Conservation (phyloP, 192 early-diverging fungal genomes). For the Backusella parvicylindrica region DNA sequence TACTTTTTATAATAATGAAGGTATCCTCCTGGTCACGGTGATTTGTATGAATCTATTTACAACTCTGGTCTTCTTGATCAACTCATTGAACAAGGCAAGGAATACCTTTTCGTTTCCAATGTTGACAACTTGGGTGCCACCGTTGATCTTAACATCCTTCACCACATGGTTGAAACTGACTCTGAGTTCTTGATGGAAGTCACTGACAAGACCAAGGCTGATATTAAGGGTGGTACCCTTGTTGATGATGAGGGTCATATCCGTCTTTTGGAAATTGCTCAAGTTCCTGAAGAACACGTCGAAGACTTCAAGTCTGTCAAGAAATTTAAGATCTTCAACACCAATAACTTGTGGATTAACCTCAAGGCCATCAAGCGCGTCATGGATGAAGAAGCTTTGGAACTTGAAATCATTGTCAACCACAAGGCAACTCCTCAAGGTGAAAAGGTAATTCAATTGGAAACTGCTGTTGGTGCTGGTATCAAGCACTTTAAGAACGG, state of each 20-base stretch:
- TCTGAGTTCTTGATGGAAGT: slow-evolving; percentile 99
- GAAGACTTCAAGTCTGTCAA: slow-evolving; percentile 99
- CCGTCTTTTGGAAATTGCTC: slow-evolving; percentile 95
- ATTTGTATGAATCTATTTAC: slow-evolving; percentile 91
- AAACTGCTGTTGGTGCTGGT: slow-evolving; percentile 98
- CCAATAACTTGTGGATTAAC: slow-evolving; percentile 89
- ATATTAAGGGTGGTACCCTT: slow-evolving; percentile 98
- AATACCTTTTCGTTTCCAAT: slow-evolving; percentile 99
- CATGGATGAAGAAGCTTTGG: slow-evolving; percentile 72
- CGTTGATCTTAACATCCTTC: slow-evolving; percentile 88
- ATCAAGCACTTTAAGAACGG: slow-evolving; percentile 97
- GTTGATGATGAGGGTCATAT: slow-evolving; percentile 96
- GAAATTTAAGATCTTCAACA: slow-evolving; percentile 99
- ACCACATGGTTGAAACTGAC: slow-evolving; percentile 84
- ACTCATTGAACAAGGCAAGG: slow-evolving; percentile 93
- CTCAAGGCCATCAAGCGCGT: slow-evolving; percentile 85
- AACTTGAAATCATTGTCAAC: slow-evolving; percentile 97
- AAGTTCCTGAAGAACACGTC: slow-evolving; percentile 94
- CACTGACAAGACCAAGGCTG: slow-evolving; percentile 98
- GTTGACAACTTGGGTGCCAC: slow-evolving; percentile 98
- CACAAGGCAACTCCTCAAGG: slow-evolving; percentile 90
- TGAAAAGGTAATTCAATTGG: slow-evolving; percentile 97
- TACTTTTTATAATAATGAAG: slow-evolving; percentile 22
- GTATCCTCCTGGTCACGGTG: slow-evolving; percentile 99
- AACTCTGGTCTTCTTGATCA: slow-evolving; percentile 93